These are phyloP conservation scores for Inga laurina DNA, from an alignment of 306 rosid genomes.

Conservation along the genomic window DNA sequence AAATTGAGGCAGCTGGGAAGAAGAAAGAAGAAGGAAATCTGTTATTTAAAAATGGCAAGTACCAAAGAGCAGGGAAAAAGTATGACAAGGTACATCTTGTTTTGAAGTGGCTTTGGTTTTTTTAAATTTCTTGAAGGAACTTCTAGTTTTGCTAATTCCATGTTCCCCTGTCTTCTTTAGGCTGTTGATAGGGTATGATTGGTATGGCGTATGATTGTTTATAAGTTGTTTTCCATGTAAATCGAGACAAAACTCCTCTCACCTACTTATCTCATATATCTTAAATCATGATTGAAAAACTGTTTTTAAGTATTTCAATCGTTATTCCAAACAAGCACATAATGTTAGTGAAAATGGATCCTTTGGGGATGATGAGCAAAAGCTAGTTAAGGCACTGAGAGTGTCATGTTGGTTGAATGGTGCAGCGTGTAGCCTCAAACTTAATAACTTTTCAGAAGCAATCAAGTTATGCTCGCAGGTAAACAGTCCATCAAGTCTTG, in stretches of 20 bases:
- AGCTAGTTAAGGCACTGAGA: conserved; percentile 49
- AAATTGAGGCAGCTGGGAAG: conserved; percentile 60
- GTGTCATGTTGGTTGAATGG: conserved; percentile 73
- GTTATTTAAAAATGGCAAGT: conserved; percentile 54
- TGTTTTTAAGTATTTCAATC: too few relatives aligned
- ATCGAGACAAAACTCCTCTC: too few relatives aligned
- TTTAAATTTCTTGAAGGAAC: background rate
- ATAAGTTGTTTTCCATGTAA: too few relatives aligned
- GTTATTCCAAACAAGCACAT: too few relatives aligned
- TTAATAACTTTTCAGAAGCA: conserved; percentile 59
- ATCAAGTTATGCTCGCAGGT: conserved; percentile 68
- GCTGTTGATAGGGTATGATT: conserved; percentile 40
- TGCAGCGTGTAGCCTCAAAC: conserved; percentile 76
- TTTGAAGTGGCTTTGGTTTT: conserved; percentile 15
- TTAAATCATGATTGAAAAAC: too few relatives aligned
- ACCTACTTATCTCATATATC: too few relatives aligned
- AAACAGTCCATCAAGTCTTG: conserved; percentile 22
- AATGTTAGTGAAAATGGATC: conserved; percentile 58
- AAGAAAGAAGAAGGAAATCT: conserved; percentile 79
- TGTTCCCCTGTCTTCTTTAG: conserved; percentile 40
- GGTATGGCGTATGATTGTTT: too few relatives aligned
- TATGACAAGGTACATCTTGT: conserved; percentile 58
- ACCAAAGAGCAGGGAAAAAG: conserved; percentile 56
- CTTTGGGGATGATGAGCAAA: conserved; percentile 50
- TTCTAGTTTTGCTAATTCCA: conserved; percentile 11